Evolutionary conservation across 1,284 basidiomycete species (phyloP).

Genomic region (Wallemia mellicola): DNA sequence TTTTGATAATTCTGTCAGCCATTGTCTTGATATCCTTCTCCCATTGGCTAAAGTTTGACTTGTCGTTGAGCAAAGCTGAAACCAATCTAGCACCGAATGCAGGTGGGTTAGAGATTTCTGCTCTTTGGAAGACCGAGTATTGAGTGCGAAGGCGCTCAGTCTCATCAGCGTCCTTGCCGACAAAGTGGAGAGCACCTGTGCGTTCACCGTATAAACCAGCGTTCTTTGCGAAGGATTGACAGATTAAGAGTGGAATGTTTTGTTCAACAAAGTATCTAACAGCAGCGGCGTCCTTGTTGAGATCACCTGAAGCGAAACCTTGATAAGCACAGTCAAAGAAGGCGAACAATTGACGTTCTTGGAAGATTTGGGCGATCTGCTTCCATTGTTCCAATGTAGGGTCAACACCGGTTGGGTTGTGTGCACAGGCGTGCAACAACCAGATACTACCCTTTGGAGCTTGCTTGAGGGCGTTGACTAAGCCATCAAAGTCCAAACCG

Average conservation of each 20-base stretch:
- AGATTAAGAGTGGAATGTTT: conserved; percentile 56
- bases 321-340: conserved; percentile 94
- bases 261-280: conserved; percentile 65
- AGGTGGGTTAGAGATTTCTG: conserved; percentile 80
- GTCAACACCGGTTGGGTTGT: conserved; percentile 88
- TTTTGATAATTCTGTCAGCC: conserved; percentile 66
- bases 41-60: conserved; percentile 45
- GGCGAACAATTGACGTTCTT: conserved; percentile 47
- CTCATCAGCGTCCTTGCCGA: conserved; percentile 29
- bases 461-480: conserved; percentile 35
- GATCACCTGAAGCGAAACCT: conserved; percentile 72
- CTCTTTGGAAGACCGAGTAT: conserved; percentile 53
- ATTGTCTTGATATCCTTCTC: conserved; percentile 67
- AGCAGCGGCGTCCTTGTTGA: conserved; percentile 68
- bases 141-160: conserved; percentile 51
- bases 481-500: conserved; percentile 49
- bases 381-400: conserved; percentile 71
- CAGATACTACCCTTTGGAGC: conserved; percentile 45
- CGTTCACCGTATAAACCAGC: conserved; percentile 79
- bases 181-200: conserved; percentile 52
- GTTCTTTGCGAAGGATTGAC: conserved; percentile 90
- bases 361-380: conserved; percentile 40
- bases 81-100: conserved; percentile 68
- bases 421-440: conserved; percentile 73
- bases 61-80: conserved; percentile 40